Base-by-base conservation (phyloP, 495 filamentous ascomycete genomes). In the Hyaloscypha hepaticicola region DNA sequence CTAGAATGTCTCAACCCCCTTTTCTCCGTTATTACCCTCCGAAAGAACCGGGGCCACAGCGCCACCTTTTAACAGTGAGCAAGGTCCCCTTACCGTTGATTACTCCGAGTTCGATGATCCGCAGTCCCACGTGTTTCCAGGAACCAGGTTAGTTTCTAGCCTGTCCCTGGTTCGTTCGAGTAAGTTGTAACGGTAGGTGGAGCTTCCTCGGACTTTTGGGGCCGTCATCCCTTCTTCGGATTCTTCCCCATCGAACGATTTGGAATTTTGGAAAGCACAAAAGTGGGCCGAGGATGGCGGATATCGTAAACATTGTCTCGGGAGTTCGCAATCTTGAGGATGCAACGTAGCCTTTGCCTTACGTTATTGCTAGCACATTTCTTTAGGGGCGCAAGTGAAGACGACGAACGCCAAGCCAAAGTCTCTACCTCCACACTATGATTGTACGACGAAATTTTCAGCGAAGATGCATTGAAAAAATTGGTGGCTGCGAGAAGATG, bases 1-100 rank as follows among this genome's bases (percentile, higher is more conserved):
- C 50, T 16, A 53, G 50, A 53, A 53, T 24, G 50, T 53, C 50
- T 53, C 50, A 24, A 24, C n/a, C 21, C 50, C 50, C 50, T 53
- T 53, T 53, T 53, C 50, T 45, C 38, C 38, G 3, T 45, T 19
- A 16, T 8, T n/a, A n/a, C n/a, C n/a, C n/a, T n/a, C n/a, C 31
- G 31, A 12, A 5, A 34, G 31, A 34, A 4, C 38, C 38, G 19
- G 2, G 1, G 38, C 38, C 19, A 0, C 16, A 45, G 12, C 38
- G 38, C 38, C 38, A 45, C 38, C 11, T 16, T 1, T 33, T 1
- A 33, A n/a, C n/a, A n/a, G 1, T 3, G 14, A 19, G 2, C 16
- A 45, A 45, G 38, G 7, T 45, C 38, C 38, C 1, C 38, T 45
- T n/a, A 16, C 1, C 9, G 12, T 16, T 45, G 19, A 45, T 45